These are phyloP conservation scores for Mrakiaceae sp. DNA, from an alignment of 1,284 basidiomycete species.

Conservation along the genomic window DNA sequence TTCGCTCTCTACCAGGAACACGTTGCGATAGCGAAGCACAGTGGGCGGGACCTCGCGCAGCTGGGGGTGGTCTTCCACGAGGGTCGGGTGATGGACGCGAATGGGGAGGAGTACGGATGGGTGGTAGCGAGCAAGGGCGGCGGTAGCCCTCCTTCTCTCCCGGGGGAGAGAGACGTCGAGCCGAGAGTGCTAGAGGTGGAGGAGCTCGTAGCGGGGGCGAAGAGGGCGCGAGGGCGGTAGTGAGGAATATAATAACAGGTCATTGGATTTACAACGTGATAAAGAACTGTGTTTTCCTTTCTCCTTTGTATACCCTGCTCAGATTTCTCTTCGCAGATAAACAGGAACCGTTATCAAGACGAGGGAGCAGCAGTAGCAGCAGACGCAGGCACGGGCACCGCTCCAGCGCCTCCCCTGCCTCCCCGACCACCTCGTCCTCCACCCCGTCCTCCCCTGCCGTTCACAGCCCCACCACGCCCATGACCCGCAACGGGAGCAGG, in stretches of 20 bases:
- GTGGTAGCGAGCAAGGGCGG: neutral
- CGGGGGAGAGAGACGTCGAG: neutral
- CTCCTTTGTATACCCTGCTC: no score
- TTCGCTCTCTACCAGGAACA: neutral
- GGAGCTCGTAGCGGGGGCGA: neutral
- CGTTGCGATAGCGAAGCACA: no score
- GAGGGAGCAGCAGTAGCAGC: no score
- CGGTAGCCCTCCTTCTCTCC: neutral
- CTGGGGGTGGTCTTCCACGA: neutral
- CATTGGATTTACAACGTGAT: no score
- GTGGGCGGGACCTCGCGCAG: neutral
- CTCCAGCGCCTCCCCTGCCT: neutral
- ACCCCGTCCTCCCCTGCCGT: slow-evolving; percentile 7
- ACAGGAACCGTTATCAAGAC: no score
- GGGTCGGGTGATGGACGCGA: neutral
- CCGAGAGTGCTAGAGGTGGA: neutral
- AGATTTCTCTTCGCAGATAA: no score
- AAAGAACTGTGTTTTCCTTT: no score
- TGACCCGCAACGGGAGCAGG: neutral
- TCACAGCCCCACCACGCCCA: neutral
- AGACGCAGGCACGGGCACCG: no score
- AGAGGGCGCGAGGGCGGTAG: neutral
- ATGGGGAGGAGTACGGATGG: neutral
- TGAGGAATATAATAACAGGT: no score
- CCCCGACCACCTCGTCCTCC: slow-evolving; percentile 4